Conservation (phyloP, 2,329 filamentous ascomycete genomes). For the Diaporthe citriasiana region DNA sequence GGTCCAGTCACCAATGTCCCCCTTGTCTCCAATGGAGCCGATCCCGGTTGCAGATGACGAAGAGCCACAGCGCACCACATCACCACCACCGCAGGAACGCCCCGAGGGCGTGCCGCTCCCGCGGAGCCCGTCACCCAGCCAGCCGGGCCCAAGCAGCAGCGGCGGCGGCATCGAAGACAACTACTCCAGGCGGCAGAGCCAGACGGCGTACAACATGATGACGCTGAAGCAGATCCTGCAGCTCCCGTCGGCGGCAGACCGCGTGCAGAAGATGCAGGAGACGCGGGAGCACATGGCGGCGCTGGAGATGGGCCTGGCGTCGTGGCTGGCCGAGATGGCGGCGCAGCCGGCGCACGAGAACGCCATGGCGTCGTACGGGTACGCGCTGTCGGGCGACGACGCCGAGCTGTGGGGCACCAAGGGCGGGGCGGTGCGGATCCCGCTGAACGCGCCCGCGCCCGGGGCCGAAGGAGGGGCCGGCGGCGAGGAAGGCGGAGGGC, state of each 20-base stretch:
- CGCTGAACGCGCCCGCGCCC: constrained; percentile 20
- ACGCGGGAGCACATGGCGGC: constrained; percentile 78
- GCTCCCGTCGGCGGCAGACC: constrained; percentile 74
- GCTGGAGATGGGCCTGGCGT: constrained; percentile 80
- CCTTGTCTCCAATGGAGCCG: constrained; percentile 49
- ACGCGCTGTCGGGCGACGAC: constrained; percentile 40
- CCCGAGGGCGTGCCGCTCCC: constrained; percentile 38
- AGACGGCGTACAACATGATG: constrained; percentile 57
- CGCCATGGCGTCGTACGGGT: constrained; percentile 51
- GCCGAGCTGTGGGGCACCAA: constrained; percentile 36
- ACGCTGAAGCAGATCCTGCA: constrained; percentile 84
- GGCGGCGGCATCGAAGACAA: not conserved
- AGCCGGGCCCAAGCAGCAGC: not conserved
- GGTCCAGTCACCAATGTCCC: constrained; percentile 52
- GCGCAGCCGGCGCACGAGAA: constrained; percentile 63
- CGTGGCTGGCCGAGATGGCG: constrained; percentile 66
- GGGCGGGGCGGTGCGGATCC: constrained; percentile 19
- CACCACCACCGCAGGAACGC: constrained; percentile 9
- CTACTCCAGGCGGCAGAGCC: constrained; percentile 4
- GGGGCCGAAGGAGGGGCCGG: constrained; percentile 11
- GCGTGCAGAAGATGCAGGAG: constrained; percentile 80
- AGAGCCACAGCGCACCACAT: constrained; percentile 51
- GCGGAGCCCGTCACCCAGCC: constrained; percentile 32
- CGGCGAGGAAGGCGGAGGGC: constrained; percentile 27
- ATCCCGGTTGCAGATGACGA: constrained; percentile 51